Evolutionary conservation across 148 eudicot species (phyloP), one percentile per base, ranked within the genome.

Genomic region (Limonium bicolor): DNA sequence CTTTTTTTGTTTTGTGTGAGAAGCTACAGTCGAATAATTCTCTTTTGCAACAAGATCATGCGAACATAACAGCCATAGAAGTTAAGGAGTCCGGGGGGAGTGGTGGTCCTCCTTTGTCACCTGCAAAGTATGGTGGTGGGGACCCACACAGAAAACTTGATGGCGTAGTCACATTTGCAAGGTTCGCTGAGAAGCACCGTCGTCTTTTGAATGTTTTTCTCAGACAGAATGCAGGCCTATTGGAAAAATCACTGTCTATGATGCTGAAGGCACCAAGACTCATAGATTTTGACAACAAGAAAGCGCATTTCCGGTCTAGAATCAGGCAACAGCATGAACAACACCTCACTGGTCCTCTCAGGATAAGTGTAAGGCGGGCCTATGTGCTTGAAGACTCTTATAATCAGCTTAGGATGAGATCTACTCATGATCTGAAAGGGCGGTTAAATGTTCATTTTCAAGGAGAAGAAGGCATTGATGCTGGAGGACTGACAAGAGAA

Each of bases 401-500:
- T 50, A 90, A 90, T 58, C 99, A 90, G 59, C 67, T 90, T 47
- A 77, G 99, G 6, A 85, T 85, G 99, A 71, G 88, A 48, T 65
- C 99, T 46, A 78, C 16, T 50, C 95, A 75, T 54, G 99, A 90
- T 32, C 51, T 90, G 58, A 90, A 76, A 70, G 99, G 99, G 50
- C 73, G 99, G 28, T 67, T 90, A 45, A 90, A 85, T 66, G 94
- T 90, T 42, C 99, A 90, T 50, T 90, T 90, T 68, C 99, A 90
- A 78, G 99, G 94, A 43, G 99, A 90, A 70, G 99, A 90, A 64
- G 99, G 99, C 54, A 90, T 90, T 63, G 99, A 90, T 73, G 99
- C 99, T 59, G 99, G 99, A 62, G 99, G 99, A 45, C 78, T 90
- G 55, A 90, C 99, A 2, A 73, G 99, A 62, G 99, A 90, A 63